phyloP scores from a whole-genome alignment of 164 flowering plant species.

The Aristolochia fimbriata region DNA sequence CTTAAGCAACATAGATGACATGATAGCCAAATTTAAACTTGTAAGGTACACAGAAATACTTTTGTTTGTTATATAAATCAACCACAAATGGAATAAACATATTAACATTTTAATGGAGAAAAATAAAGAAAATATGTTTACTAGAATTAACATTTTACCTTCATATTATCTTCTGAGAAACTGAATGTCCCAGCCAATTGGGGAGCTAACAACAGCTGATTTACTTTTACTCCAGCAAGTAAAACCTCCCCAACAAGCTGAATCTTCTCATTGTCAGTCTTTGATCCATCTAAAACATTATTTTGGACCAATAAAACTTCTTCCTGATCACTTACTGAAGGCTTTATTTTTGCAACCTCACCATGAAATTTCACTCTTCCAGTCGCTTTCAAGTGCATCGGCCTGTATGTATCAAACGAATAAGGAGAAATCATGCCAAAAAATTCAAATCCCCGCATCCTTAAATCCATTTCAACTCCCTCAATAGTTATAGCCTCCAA shows the following conservation, averaged over 20 bases:
- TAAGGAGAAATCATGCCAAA: slow-evolving; percentile 64
- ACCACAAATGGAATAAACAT: background rate
- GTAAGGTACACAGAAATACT: background rate
- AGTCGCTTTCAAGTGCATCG: slow-evolving; percentile 80
- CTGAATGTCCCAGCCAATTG: slow-evolving; percentile 71
- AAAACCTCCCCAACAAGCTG: slow-evolving; percentile 77
- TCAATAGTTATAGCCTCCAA: slow-evolving; percentile 43
- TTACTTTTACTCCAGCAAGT: slow-evolving; percentile 73
- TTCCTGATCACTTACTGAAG: slow-evolving; percentile 5
- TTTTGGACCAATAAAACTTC: slow-evolving; percentile 15
- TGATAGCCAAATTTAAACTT: background rate
- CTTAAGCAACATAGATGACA: too few species aligned
- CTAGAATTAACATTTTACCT: slow-evolving; percentile 34
- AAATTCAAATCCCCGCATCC: slow-evolving; percentile 96
- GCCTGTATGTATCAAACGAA: slow-evolving; percentile 81
- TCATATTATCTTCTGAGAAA: slow-evolving; percentile 51
- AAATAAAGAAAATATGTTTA: background rate
- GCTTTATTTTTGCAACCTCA: slow-evolving; percentile 33
- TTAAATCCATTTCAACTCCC: slow-evolving; percentile 84
- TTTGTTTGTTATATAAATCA: background rate
- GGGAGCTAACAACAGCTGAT: slow-evolving; percentile 91
- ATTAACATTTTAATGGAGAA: background rate
- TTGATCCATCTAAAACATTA: slow-evolving; percentile 10
- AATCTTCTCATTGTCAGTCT: slow-evolving; percentile 19
- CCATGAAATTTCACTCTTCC: slow-evolving; percentile 94